Percentiles rank a stretch among this genome's conserved stretches.
These are phyloP conservation scores for Adansonia digitata DNA, from an alignment of 345 rosid species.

Conservation along the genomic window DNA sequence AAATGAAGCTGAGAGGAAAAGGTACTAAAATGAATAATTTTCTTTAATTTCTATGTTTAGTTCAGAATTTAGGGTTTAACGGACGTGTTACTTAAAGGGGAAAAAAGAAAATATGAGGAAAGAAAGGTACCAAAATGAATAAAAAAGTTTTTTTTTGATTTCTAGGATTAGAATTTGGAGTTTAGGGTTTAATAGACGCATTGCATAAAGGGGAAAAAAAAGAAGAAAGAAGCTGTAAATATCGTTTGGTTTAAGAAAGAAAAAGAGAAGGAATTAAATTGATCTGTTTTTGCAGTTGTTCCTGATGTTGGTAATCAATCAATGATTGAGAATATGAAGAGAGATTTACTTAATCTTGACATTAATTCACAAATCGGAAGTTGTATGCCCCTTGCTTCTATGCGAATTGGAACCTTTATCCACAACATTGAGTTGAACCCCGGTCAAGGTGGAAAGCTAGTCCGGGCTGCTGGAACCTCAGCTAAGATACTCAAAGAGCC, in stretches of 20 bases:
- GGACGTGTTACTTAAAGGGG: neutral
- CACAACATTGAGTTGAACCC: conserved; percentile 90
- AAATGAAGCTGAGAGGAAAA: no score
- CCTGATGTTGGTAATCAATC: conserved; percentile 21
- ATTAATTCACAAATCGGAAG: conserved; percentile 80
- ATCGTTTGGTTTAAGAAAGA: neutral
- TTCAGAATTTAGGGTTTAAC: neutral
- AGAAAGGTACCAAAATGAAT: neutral
- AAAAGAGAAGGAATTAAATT: no score
- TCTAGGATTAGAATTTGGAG: neutral
- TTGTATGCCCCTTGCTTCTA: conserved; percentile 73
- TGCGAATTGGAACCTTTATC: conserved; percentile 87
- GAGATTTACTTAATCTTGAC: conserved; percentile 61
- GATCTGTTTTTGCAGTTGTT: neutral
- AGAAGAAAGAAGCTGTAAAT: neutral
- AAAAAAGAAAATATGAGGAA: no score
- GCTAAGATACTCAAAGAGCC: conserved; percentile 91
- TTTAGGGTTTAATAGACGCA: neutral
- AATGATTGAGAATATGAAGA: conserved; percentile 49
- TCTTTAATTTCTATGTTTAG: no score
- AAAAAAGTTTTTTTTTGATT: neutral
- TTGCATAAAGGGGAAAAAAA: neutral
- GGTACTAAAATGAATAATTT: no score
- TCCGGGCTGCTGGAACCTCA: conserved; percentile 72
- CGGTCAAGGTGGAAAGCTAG: conserved; percentile 81